phyloP scores from a whole-genome alignment of 176 grass and related monocot genomes.

The Cenchrus purpureus region DNA sequence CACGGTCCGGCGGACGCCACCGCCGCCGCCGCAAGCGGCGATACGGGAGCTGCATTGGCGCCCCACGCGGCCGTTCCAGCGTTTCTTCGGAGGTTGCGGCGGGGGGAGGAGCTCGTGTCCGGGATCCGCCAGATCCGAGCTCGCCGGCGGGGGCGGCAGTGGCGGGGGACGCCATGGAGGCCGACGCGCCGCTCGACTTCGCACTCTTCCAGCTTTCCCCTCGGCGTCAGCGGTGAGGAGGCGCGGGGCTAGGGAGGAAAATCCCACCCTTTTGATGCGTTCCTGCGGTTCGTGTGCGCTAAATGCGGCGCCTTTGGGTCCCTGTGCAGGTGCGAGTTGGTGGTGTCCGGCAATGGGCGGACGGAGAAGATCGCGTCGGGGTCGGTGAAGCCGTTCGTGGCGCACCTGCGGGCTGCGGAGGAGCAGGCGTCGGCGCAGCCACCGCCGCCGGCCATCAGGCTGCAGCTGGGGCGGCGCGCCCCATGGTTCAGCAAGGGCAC shows the following conservation, averaged over 20 bases:
- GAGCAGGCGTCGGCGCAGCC: slow-evolving; percentile 66
- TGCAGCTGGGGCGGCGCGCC: slow-evolving; percentile 66
- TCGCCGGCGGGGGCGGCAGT: slow-evolving; percentile 7
- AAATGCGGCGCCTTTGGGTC: slow-evolving; percentile 31
- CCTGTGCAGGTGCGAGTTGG: slow-evolving; percentile 84
- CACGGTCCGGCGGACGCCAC: slow-evolving; percentile 3
- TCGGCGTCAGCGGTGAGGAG: slow-evolving; percentile 73
- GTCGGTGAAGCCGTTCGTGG: slow-evolving; percentile 84
- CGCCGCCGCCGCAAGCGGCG: background rate
- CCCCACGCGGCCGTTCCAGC: slow-evolving; percentile 28
- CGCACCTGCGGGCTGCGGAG: slow-evolving; percentile 84
- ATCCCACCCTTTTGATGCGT: slow-evolving; percentile 26
- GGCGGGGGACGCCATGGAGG: slow-evolving; percentile 61
- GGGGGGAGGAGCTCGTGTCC: background rate
- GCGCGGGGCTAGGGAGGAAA: slow-evolving; percentile 1
- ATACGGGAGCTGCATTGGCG: slow-evolving; percentile 59
- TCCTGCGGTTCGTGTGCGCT: slow-evolving; percentile 23
- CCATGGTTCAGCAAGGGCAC: slow-evolving; percentile 97
- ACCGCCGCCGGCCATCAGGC: slow-evolving; percentile 52
- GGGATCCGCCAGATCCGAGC: slow-evolving; percentile 61
- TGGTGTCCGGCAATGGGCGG: slow-evolving; percentile 83
- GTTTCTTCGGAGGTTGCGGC: slow-evolving; percentile 31
- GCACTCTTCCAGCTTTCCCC: slow-evolving; percentile 97
- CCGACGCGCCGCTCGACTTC: slow-evolving; percentile 73
- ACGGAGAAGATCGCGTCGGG: slow-evolving; percentile 98